These are phyloP conservation scores for Rhizophagus clarus DNA, from an alignment of 192 early-diverging fungal genomes.

Conservation along the genomic window DNA sequence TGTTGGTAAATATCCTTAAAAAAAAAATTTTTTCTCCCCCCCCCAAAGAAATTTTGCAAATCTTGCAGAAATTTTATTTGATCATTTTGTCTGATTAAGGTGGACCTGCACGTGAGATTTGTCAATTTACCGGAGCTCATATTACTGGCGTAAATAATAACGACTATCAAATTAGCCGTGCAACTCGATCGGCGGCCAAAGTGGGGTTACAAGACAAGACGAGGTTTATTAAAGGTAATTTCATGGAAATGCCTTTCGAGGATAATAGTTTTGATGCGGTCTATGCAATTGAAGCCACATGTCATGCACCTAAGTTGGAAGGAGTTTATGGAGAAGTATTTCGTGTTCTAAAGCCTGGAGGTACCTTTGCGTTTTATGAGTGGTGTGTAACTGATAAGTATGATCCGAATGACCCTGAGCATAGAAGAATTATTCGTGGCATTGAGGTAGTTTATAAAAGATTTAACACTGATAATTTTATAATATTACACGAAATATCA, in stretches of 20 bases:
- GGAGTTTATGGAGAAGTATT: slow-evolving; percentile 88
- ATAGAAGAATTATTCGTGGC: slow-evolving; percentile 75
- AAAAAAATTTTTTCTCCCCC: not conserved
- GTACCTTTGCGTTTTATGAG: slow-evolving; percentile 91
- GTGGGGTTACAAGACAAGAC: slow-evolving; percentile 59
- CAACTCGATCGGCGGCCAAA: slow-evolving; percentile 69
- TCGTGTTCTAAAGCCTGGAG: slow-evolving; percentile 92
- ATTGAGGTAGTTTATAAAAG: slow-evolving; percentile 67
- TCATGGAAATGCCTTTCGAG: slow-evolving; percentile 86
- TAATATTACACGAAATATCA: not conserved
- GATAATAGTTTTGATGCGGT: slow-evolving; percentile 82
- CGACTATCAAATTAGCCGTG: slow-evolving; percentile 87
- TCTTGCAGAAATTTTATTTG: too few relatives aligned
- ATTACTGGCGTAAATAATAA: slow-evolving; percentile 98
- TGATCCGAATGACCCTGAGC: slow-evolving; percentile 73
- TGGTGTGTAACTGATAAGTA: slow-evolving; percentile 93
- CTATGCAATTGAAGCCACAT: slow-evolving; percentile 96
- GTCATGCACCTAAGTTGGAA: slow-evolving; percentile 84
- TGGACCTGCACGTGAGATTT: slow-evolving; percentile 93
- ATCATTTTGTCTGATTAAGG: slow-evolving; percentile 39
- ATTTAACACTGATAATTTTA: not conserved
- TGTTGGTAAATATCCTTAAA: slow-evolving; percentile 59
- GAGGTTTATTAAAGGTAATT: slow-evolving; percentile 77
- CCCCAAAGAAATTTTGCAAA: too few relatives aligned
- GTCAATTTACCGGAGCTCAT: slow-evolving; percentile 84